Conservation (phyloP, 78 protist species). For the Tieghemostelium lacteum region DNA sequence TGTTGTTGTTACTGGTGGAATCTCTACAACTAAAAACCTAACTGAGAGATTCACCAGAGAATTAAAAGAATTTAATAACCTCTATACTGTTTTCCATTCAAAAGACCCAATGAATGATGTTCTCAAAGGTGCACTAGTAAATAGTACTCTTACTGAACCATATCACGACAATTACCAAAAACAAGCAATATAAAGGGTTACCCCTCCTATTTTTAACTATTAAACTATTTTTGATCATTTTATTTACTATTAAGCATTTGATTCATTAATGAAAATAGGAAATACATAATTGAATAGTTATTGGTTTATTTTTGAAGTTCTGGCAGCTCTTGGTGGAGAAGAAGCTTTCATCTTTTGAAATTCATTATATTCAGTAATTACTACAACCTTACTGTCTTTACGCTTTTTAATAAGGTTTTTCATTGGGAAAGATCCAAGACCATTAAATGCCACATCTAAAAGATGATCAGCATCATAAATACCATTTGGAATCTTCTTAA, state of each 20-base stretch:
- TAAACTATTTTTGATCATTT: no score
- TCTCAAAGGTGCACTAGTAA: background rate
- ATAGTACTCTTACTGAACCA: no score
- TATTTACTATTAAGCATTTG: no score
- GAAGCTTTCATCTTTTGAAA: slow-evolving; percentile 42
- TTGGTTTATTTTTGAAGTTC: no score
- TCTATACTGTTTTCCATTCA: background rate
- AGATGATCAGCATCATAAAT: slow-evolving; percentile 55
- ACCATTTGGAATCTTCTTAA: slow-evolving; percentile 41
- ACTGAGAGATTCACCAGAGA: background rate
- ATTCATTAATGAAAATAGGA: no score
- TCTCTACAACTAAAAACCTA: background rate
- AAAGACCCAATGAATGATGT: background rate
- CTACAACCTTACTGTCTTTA: slow-evolving; percentile 60
- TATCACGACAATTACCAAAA: no score
- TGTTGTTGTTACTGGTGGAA: background rate
- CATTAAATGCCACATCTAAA: slow-evolving; percentile 42
- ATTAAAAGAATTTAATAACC: background rate
- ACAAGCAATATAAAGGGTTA: no score
- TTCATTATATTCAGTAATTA: slow-evolving; percentile 26
- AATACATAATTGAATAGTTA: no score
- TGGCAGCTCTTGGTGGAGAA: no score
- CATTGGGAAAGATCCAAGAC: slow-evolving; percentile 64
- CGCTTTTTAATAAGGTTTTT: slow-evolving; percentile 25
- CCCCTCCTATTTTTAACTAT: no score